phyloP scores from a whole-genome alignment of 495 filamentous ascomycete species.

The Neurospora discreta region DNA sequence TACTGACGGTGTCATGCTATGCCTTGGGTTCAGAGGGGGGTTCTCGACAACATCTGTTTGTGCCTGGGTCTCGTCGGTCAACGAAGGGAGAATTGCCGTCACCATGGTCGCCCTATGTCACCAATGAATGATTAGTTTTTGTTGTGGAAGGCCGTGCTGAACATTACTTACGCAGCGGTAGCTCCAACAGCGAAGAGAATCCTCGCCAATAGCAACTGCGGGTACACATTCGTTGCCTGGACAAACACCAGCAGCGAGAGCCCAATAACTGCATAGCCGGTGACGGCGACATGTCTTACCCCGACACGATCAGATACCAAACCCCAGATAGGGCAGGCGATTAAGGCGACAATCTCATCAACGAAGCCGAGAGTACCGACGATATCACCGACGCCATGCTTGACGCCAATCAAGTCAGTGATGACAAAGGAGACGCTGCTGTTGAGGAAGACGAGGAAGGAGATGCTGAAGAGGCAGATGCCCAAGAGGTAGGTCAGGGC shows the following conservation, averaged over 20 bases:
- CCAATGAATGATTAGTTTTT: not conserved
- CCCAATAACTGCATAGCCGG: conserved; percentile 73
- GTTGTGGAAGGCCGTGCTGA: not conserved
- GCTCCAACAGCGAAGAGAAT: conserved; percentile 84
- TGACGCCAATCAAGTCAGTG: conserved; percentile 74
- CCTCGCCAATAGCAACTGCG: conserved; percentile 74
- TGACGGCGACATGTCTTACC: conserved; percentile 65
- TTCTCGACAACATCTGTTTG: conserved; percentile 10
- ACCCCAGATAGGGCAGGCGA: conserved; percentile 89
- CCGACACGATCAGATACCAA: conserved; percentile 81
- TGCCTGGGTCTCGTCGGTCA: conserved; percentile 44
- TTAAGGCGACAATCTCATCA: conserved; percentile 83
- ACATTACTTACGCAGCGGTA: conserved; percentile 56
- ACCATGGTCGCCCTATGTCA: conserved; percentile 74
- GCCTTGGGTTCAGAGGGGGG: conserved; percentile 9
- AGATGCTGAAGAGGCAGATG: conserved; percentile 90
- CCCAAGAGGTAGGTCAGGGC: conserved; percentile 75
- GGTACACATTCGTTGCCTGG: conserved; percentile 77
- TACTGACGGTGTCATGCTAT: conserved; percentile 40
- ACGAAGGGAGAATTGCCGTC: conserved; percentile 81
- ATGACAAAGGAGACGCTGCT: conserved; percentile 88
- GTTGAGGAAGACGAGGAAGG: conserved; percentile 96
- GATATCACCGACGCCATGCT: conserved; percentile 68
- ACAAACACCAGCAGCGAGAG: conserved; percentile 69
- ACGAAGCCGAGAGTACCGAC: conserved; percentile 93